Percentiles rank a stretch among this genome's conserved stretches.
Conservation (phyloP, 2,329 filamentous ascomycete species). For the Aspergillus awamori region DNA sequence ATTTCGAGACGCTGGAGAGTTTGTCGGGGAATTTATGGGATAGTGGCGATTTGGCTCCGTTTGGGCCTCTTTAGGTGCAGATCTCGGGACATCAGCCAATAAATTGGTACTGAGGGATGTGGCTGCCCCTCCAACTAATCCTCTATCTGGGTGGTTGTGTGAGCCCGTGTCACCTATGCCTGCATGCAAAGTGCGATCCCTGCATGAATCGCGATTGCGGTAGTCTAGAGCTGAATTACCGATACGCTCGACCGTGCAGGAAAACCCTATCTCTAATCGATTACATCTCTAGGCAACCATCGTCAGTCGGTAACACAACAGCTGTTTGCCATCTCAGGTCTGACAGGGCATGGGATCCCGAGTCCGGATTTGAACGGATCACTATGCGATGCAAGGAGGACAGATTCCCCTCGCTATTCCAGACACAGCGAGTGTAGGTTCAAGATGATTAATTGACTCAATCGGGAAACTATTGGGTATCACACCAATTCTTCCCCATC, state of each 20-base stretch:
- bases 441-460: background rate
- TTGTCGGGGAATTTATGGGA: conserved; percentile 35
- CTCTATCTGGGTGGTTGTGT: too few species aligned
- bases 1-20: conserved; percentile 42
- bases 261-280: background rate
- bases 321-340: background rate
- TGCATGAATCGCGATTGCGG: background rate
- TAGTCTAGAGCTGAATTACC: background rate
- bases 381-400: background rate
- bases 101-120: background rate
- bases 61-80: conserved; percentile 32
- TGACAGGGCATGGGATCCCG: background rate
- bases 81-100: background rate
- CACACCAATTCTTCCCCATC: background rate
- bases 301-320: background rate
- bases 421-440: background rate
- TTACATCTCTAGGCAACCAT: background rate
- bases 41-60: conserved; percentile 30
- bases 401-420: background rate
- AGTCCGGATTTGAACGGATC: background rate
- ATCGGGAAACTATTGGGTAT: too few species aligned
- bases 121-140: too few species aligned
- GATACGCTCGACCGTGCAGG: background rate
- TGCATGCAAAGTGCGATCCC: background rate
- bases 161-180: too few species aligned